These are phyloP conservation scores for Hemerocallis citrina DNA, from an alignment of 106 monocot genomes.

Conservation along the genomic window DNA sequence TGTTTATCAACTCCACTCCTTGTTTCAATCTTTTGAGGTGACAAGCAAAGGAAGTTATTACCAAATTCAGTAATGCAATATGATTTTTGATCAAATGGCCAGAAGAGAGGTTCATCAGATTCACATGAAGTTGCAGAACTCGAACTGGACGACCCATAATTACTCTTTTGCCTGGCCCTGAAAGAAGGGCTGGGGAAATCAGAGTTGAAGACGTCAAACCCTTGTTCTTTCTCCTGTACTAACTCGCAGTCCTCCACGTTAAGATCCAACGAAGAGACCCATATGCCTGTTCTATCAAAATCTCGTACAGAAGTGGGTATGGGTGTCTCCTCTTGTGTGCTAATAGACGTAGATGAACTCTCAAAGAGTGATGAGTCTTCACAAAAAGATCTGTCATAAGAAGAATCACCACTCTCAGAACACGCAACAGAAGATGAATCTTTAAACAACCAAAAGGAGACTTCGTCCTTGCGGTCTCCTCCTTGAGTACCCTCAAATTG, in stretches of 20 bases:
- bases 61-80: slow-evolving; percentile 34
- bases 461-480: not conserved
- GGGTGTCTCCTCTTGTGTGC: slow-evolving; percentile 7
- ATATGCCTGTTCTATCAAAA: slow-evolving; percentile 20
- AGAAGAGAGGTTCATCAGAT: slow-evolving; percentile 49
- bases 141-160: slow-evolving; percentile 4
- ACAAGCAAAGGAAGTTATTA: slow-evolving; percentile 35
- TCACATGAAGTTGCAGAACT: slow-evolving; percentile 1
- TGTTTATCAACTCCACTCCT: not conserved
- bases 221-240: slow-evolving; percentile 12
- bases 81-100: slow-evolving; percentile 45
- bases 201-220: slow-evolving; percentile 6
- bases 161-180: slow-evolving; percentile 4
- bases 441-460: not conserved
- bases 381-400: slow-evolving; percentile 12
- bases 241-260: slow-evolving; percentile 36
- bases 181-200: slow-evolving; percentile 57
- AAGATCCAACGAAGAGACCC: slow-evolving; percentile 41
- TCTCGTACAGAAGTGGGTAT: slow-evolving; percentile 1
- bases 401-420: slow-evolving; percentile 12
- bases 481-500: not conserved
- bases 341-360: slow-evolving; percentile 11
- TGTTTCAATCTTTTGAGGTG: slow-evolving; percentile 22
- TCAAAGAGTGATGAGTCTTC: slow-evolving; percentile 7
- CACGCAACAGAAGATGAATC: not conserved